Conservation (phyloP, 1,284 basidiomycete species). For the Ganoderma resinaceum region DNA sequence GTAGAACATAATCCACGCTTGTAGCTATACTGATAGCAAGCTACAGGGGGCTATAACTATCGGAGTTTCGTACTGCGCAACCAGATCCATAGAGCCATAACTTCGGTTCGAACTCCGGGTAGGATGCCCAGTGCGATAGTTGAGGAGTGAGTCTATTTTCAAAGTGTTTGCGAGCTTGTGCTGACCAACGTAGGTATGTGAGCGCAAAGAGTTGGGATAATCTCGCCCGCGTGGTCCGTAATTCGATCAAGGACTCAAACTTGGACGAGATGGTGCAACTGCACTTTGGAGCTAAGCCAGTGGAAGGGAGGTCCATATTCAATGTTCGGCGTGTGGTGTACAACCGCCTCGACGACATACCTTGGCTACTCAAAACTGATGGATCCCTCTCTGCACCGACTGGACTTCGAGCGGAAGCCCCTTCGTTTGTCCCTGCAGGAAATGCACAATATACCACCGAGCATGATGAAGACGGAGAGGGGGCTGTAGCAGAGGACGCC, state of each 20-base stretch:
- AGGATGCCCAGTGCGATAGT: conserved; percentile 28
- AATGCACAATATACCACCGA: not conserved
- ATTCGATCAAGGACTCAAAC: conserved; percentile 34
- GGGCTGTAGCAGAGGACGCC: conserved; percentile 10
- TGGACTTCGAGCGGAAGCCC: conserved; percentile 30
- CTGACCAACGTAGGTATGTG: conserved; percentile 43
- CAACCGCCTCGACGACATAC: conserved; percentile 39
- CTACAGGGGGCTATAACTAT: conserved; percentile 51
- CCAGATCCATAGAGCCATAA: conserved; percentile 39
- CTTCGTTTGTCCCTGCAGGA: conserved; percentile 31
- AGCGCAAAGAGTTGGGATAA: conserved; percentile 43
- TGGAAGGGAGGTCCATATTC: conserved; percentile 10
- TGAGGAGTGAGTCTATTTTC: conserved; percentile 17
- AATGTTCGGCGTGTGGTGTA: conserved; percentile 44
- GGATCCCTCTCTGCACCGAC: conserved; percentile 4
- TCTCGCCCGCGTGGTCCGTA: conserved; percentile 41
- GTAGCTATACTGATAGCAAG: not conserved
- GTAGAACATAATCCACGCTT: not conserved
- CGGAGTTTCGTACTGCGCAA: conserved; percentile 32
- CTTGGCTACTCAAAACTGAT: conserved; percentile 23
- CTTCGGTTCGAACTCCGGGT: conserved; percentile 34
- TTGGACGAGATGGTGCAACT: conserved; percentile 52
- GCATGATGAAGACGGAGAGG: conserved; percentile 11
- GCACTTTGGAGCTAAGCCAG: conserved; percentile 26
- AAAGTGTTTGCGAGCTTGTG: not conserved